Conservation (phyloP, 2,329 filamentous ascomycete species). For the Blastomyces gilchristii region DNA sequence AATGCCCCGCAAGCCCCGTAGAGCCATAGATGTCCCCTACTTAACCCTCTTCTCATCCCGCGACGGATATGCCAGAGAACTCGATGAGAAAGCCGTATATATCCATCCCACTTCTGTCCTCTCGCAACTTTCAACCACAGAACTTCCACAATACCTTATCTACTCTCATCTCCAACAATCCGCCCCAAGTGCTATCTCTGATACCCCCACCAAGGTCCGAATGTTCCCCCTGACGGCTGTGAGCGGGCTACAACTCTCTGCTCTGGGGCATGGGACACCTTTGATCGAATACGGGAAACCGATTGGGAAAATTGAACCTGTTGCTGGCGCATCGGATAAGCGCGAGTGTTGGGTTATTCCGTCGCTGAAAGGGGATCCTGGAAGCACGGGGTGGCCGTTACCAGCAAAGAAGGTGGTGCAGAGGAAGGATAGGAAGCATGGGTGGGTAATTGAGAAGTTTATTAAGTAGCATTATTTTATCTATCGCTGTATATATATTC, state of each 20-base stretch:
- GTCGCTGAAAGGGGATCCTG: conserved; percentile 58
- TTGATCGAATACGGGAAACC: conserved; percentile 80
- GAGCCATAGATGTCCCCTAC: conserved; percentile 90
- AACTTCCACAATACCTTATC: conserved; percentile 78
- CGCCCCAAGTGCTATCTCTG: conserved; percentile 43
- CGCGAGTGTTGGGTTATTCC: conserved; percentile 79
- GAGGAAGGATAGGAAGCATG: conserved; percentile 58
- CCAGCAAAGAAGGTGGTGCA: conserved; percentile 78
- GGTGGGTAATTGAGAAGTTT: conserved; percentile 61
- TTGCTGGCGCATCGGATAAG: conserved; percentile 38
- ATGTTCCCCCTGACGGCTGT: conserved; percentile 83
- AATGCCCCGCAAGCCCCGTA: conserved; percentile 56
- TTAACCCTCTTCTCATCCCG: conserved; percentile 67
- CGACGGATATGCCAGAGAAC: conserved; percentile 32
- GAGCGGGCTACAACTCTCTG: conserved; percentile 62
- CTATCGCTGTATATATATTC: conserved; percentile 13
- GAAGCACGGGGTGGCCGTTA: conserved; percentile 69
- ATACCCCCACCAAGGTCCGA: conserved; percentile 61
- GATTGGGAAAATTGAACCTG: conserved; percentile 62
- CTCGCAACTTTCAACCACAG: conserved; percentile 55
- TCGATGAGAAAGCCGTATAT: conserved; percentile 61
- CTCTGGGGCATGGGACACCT: conserved; percentile 73
- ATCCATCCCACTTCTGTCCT: conserved; percentile 80
- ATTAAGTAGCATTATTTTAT: conserved; percentile 16
- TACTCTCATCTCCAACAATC: conserved; percentile 75